Percentiles rank a stretch among this genome's conserved stretches.
phyloP scores from a whole-genome alignment of 2,329 filamentous ascomycete genomes.

The Penicillium sp. region DNA sequence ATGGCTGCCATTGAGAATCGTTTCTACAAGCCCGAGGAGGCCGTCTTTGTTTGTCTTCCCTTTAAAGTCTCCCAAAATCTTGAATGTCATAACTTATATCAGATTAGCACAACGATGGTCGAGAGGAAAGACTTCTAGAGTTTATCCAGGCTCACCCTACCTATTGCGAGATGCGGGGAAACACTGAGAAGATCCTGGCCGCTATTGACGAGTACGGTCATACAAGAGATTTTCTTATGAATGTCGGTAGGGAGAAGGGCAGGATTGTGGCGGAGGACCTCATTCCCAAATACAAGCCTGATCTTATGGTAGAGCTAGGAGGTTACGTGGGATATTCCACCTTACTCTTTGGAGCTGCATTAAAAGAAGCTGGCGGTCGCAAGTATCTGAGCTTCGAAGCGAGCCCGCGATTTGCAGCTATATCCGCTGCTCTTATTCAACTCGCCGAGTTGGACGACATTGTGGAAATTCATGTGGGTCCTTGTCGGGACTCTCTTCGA shows the following conservation, averaged over 20 bases:
- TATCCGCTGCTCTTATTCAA: slow-evolving; percentile 59
- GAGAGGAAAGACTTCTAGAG: slow-evolving; percentile 65
- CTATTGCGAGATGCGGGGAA: slow-evolving; percentile 56
- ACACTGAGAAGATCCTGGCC: slow-evolving; percentile 55
- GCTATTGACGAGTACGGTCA: slow-evolving; percentile 64
- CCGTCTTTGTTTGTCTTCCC: too few species aligned
- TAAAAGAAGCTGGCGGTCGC: slow-evolving; percentile 55
- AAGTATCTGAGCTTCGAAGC: slow-evolving; percentile 64
- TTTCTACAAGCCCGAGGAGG: too few species aligned
- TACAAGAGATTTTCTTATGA: slow-evolving; percentile 68
- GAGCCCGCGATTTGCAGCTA: slow-evolving; percentile 64
- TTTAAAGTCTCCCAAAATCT: too few species aligned
- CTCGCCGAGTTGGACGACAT: slow-evolving; percentile 62
- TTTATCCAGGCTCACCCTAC: slow-evolving; percentile 57
- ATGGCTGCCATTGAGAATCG: too few species aligned
- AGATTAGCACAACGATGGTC: slow-evolving; percentile 48
- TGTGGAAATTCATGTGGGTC: slow-evolving; percentile 62
- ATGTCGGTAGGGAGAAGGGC: slow-evolving; percentile 67
- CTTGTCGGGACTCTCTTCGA: slow-evolving; percentile 55
- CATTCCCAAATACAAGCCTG: slow-evolving; percentile 58
- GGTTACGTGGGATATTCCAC: slow-evolving; percentile 77
- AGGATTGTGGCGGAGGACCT: slow-evolving; percentile 56
- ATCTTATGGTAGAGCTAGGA: slow-evolving; percentile 66
- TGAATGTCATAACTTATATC: too few species aligned
- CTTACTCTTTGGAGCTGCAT: slow-evolving; percentile 61